These are phyloP conservation scores for Xylaria sp. DNA, from an alignment of 2,329 filamentous ascomycete species.

Conservation along the genomic window DNA sequence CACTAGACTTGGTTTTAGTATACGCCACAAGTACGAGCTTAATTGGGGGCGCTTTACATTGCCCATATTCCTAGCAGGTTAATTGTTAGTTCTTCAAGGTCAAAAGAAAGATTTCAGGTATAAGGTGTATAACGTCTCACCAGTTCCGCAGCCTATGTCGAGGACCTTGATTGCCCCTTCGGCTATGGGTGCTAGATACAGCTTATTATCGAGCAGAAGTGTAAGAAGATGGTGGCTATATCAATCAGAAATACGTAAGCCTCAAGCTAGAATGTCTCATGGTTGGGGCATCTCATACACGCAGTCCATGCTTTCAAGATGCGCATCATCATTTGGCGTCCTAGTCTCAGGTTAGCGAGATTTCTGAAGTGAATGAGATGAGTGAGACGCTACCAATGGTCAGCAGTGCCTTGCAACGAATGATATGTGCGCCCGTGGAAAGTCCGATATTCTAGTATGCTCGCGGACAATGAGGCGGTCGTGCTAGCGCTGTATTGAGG, in stretches of 20 bases:
- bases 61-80: slow-evolving; percentile 50
- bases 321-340: slow-evolving; percentile 39
- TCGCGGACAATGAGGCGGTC: slow-evolving; percentile 46
- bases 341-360: slow-evolving; percentile 27
- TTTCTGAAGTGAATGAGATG: slow-evolving; percentile 1
- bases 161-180: slow-evolving; percentile 49
- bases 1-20: slow-evolving; percentile 52
- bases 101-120: neutral
- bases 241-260: slow-evolving; percentile 14
- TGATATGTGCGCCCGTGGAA: slow-evolving; percentile 49
- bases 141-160: slow-evolving; percentile 53
- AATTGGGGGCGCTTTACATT: slow-evolving; percentile 42
- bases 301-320: slow-evolving; percentile 40
- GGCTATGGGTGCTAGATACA: slow-evolving; percentile 50
- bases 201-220: slow-evolving; percentile 47
- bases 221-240: slow-evolving; percentile 47
- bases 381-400: slow-evolving; percentile 44
- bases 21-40: slow-evolving; percentile 10
- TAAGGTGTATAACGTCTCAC: slow-evolving; percentile 35
- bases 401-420: slow-evolving; percentile 44
- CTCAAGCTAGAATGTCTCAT: neutral
- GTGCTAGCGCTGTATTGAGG: slow-evolving; percentile 40
- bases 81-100: slow-evolving; percentile 19
- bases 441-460: slow-evolving; percentile 48
- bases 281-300: slow-evolving; percentile 23